Percentiles rank a stretch among this genome's conserved stretches.
These are phyloP conservation scores for Yarrowia sp. DNA, from an alignment of 805 yeast species.

Conservation along the genomic window DNA sequence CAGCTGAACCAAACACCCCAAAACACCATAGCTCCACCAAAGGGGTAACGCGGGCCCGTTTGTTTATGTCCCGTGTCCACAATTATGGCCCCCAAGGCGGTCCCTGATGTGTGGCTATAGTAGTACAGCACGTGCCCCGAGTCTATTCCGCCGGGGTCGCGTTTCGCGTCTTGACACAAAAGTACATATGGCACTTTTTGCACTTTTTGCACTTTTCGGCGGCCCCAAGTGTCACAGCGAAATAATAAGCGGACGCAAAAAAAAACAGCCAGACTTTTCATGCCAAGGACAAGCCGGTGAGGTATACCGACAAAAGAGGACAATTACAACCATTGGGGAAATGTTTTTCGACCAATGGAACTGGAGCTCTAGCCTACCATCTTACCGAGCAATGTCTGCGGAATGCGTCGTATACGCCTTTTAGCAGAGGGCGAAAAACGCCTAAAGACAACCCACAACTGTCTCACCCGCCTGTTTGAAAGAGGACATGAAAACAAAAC, in stretches of 20 bases:
- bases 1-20: background rate
- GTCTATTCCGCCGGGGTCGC: slow-evolving; percentile 5
- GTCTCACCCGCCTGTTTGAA: slow-evolving; percentile 35
- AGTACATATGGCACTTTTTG: slow-evolving; percentile 1
- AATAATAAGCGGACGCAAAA: background rate
- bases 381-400: slow-evolving; percentile 6
- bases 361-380: too few relatives aligned
- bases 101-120: slow-evolving; percentile 19
- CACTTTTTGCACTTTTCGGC: slow-evolving; percentile 1
- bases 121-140: slow-evolving; percentile 34
- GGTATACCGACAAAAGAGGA: background rate
- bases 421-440: slow-evolving; percentile 8
- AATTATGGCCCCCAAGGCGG: background rate
- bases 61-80: slow-evolving; percentile 7
- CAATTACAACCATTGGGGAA: too few relatives aligned
- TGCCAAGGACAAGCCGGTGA: background rate
- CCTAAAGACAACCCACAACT: slow-evolving; percentile 22
- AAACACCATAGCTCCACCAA: too few relatives aligned
- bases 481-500: slow-evolving; percentile 33
- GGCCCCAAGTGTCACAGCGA: slow-evolving; percentile 1
- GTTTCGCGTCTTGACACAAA: slow-evolving; percentile 37
- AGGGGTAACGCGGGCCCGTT: background rate
- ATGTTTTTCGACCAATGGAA: too few relatives aligned
- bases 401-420: slow-evolving; percentile 32
- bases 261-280: too few relatives aligned